Percentiles rank a stretch among this genome's conserved stretches.
These are phyloP conservation scores for Calonectria honghensis DNA, from an alignment of 2,329 filamentous ascomycete species.

Conservation along the genomic window DNA sequence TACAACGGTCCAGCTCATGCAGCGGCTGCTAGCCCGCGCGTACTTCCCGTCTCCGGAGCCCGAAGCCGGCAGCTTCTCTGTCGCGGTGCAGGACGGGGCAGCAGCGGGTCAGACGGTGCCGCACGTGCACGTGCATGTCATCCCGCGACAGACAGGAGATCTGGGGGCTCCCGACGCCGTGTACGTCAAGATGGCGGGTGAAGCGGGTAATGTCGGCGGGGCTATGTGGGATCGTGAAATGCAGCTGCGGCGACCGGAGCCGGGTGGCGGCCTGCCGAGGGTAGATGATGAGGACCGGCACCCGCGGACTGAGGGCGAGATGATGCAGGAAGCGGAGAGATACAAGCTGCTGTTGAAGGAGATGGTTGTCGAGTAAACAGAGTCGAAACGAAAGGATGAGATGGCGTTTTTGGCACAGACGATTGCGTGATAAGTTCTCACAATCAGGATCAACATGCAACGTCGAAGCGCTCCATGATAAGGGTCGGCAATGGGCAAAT, in stretches of 20 bases:
- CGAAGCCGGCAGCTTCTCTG: constrained; percentile 86
- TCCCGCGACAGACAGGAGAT: constrained; percentile 80
- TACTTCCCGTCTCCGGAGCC: constrained; percentile 73
- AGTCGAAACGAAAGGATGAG: constrained; percentile 4
- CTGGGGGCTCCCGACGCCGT: constrained; percentile 78
- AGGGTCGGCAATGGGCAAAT: neutral
- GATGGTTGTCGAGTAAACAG: constrained; percentile 60
- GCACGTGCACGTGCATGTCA: constrained; percentile 95
- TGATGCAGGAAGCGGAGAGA: constrained; percentile 84
- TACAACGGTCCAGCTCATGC: constrained; percentile 87
- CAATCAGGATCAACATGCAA: neutral
- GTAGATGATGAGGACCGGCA: constrained; percentile 83
- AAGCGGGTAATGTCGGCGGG: constrained; percentile 88
- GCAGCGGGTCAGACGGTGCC: constrained; percentile 95
- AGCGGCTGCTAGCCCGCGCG: constrained; percentile 80
- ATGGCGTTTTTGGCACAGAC: constrained; percentile 14
- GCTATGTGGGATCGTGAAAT: constrained; percentile 75
- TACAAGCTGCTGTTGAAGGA: constrained; percentile 72
- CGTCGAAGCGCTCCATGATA: neutral
- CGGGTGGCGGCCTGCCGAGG: constrained; percentile 76
- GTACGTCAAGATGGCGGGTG: constrained; percentile 87
- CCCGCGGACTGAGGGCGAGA: constrained; percentile 82
- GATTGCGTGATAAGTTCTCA: constrained; percentile 26
- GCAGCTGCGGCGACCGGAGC: constrained; percentile 64
- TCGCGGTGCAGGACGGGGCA: constrained; percentile 94